Evolutionary conservation across 805 yeast genomes (phyloP).

Genomic region (Ogataea nonfermentans): DNA sequence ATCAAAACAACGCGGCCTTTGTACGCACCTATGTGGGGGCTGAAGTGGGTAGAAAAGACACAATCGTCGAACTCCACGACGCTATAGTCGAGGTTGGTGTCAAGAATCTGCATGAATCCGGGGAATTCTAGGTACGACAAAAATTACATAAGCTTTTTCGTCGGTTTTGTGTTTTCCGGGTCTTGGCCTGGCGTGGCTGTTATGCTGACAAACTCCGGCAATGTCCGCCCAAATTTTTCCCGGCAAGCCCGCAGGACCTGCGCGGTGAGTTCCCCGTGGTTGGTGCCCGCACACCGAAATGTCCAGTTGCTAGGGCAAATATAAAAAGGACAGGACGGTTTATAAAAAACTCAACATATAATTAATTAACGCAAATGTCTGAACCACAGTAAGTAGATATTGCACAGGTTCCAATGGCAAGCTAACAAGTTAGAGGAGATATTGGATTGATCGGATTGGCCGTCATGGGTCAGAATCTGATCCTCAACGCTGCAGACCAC

Average conservation of each 20-base stretch:
- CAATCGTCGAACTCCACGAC: constrained; percentile 20
- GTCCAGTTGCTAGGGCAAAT: constrained; percentile 5
- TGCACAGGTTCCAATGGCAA: not conserved
- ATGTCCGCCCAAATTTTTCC: constrained; percentile 8
- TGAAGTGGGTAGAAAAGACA: constrained; percentile 23
- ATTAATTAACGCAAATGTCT: constrained; percentile 11
- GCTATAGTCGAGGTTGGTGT: not conserved
- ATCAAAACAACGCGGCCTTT: constrained; percentile 59
- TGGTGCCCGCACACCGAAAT: constrained; percentile 6
- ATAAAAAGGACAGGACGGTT: constrained; percentile 8
- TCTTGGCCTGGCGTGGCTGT: constrained; percentile 1
- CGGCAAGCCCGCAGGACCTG: constrained; percentile 1
- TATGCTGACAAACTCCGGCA: constrained; percentile 10
- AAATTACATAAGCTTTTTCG: constrained; percentile 3
- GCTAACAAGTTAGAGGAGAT: constrained; percentile 66
- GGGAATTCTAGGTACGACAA: not conserved
- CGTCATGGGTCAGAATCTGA: constrained; percentile 99
- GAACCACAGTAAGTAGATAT: constrained; percentile 16
- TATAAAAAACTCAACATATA: constrained; percentile 3
- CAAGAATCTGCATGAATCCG: constrained; percentile 1
- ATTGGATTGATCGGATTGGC: constrained; percentile 99
- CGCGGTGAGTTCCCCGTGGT: not conserved
- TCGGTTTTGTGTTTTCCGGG: constrained; percentile 8
- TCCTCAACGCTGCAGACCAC: constrained; percentile 97
- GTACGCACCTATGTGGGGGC: constrained; percentile 16